A percentile compares a stretch with the other conserved stretches of the same genome.
These are phyloP conservation scores for Fimicolochytrium jonesii DNA, from an alignment of 192 early-diverging fungal genomes.

Conservation along the genomic window DNA sequence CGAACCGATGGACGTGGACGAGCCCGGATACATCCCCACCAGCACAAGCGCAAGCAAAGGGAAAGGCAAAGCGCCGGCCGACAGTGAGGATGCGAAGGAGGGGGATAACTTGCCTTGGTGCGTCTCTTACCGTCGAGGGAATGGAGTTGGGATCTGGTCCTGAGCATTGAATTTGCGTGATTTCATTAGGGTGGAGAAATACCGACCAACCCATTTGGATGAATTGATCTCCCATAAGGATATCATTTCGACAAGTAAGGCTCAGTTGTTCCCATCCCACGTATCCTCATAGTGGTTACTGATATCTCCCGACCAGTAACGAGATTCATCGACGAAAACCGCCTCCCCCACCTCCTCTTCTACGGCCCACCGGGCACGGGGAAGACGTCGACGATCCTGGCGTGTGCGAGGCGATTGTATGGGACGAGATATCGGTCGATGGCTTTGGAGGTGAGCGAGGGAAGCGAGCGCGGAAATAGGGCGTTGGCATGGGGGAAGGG, in stretches of 20 bases:
- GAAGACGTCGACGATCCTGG: constrained; percentile 95
- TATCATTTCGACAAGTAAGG: constrained; percentile 81
- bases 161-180: not conserved
- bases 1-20: constrained; percentile 16
- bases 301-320: constrained; percentile 50
- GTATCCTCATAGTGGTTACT: not conserved
- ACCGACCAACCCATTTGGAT: constrained; percentile 79
- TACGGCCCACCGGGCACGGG: constrained; percentile 98
- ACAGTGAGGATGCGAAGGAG: constrained; percentile 11
- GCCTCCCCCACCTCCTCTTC: constrained; percentile 91
- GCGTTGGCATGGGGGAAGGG: no score
- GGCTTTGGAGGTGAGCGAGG: constrained; percentile 77
- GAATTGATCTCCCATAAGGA: constrained; percentile 92
- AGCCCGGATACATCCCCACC: not conserved
- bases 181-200: constrained; percentile 89
- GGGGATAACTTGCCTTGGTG: constrained; percentile 30
- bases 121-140: not conserved
- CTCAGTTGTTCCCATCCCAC: not conserved
- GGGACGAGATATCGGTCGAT: constrained; percentile 77
- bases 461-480: no score
- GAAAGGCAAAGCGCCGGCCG: constrained; percentile 20
- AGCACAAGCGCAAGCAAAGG: constrained; percentile 10
- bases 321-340: constrained; percentile 85
- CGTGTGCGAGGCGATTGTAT: constrained; percentile 86
- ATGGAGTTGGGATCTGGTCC: not conserved